Base-by-base conservation (phyloP, 495 filamentous ascomycete species). In the Lophiotrema nucula region DNA sequence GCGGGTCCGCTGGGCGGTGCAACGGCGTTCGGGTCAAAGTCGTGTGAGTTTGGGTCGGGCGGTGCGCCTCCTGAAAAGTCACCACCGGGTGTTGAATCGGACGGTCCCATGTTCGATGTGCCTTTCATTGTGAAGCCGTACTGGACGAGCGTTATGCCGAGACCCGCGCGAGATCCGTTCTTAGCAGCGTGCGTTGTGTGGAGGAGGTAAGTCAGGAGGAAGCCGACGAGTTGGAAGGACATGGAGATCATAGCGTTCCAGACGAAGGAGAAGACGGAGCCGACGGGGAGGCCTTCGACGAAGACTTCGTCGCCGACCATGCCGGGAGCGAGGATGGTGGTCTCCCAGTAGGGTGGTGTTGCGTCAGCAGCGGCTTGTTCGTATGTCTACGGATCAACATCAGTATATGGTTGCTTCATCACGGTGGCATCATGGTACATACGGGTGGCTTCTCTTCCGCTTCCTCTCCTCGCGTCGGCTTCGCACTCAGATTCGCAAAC, bases 171-270 rank as follows among this genome's bases (percentile, higher is more conserved):
- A 47, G 91, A 95, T 44, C 93, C 93, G 67, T 98, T 96, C 76
- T 97, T 97, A 56, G 93, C 95, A 13, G 93, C 93, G 71, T 98
- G 93, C 10, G 91, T 96, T 37, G 93, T 97, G 77, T 97, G 95
- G 1, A 98, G 81, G 60, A 98, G 89, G 71, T 97, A 97, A 28
- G 95, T 97, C 66, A 98, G 85, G 21, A 98, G 84, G 79, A 98
- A 98, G 41, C 95, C 93, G 71, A 96, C 88, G 53, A 97, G 80
- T 67, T 93, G 88, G 79, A 98, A 97, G n/a, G 90, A 93, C 86
- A 95, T 90, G 46, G 89, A 92, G 64, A 98, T 97, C 87, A 97
- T 92, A 70, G 83, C 92, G 72, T 98, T 98, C 95, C 95, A 98
- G 56, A 96, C 76, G 67, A 98, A 98, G 51, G 85, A 87, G 77